These are phyloP conservation scores for Neonectria hederae DNA, from an alignment of 2,329 filamentous ascomycete genomes.

Conservation along the genomic window DNA sequence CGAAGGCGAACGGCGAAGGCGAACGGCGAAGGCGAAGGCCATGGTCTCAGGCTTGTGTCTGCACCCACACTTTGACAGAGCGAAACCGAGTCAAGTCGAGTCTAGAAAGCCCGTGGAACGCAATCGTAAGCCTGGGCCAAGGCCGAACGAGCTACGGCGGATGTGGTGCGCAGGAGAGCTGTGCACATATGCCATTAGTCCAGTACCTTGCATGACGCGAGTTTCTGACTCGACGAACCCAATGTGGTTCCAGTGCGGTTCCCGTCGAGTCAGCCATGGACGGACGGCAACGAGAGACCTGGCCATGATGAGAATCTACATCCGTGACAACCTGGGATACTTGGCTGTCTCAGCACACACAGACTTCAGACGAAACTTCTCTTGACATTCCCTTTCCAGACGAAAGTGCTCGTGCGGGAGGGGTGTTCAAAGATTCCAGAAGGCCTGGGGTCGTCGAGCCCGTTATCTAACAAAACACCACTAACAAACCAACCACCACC, in stretches of 20 bases:
- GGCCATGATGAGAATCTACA: constrained; percentile 2
- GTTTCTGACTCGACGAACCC: constrained; percentile 20
- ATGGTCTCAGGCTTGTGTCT: constrained; percentile 1
- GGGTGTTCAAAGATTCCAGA: constrained; percentile 16
- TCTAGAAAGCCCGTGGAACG: constrained; percentile 19
- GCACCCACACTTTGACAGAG: neutral
- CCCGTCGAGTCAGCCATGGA: neutral
- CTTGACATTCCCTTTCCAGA: constrained; percentile 6
- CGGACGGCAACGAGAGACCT: constrained; percentile 11
- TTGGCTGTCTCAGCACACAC: neutral
- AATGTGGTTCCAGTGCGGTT: constrained; percentile 1
- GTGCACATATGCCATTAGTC: neutral
- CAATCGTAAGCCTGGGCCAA: neutral
- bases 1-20: neutral
- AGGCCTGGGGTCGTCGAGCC: neutral
- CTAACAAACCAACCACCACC: neutral
- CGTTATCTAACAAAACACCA: constrained; percentile 3
- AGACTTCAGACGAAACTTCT: constrained; percentile 2
- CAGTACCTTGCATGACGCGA: constrained; percentile 36
- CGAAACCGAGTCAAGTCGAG: neutral
- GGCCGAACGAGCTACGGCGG: neutral
- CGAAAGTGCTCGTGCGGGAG: neutral
- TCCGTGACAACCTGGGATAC: constrained; percentile 3
- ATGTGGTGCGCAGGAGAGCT: neutral
- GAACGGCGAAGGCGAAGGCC: too few relatives aligned